A percentile compares a stretch with the other conserved stretches of the same genome.
Evolutionary conservation across 495 filamentous ascomycete genomes (phyloP).

Genomic region (Xylaria longipes): DNA sequence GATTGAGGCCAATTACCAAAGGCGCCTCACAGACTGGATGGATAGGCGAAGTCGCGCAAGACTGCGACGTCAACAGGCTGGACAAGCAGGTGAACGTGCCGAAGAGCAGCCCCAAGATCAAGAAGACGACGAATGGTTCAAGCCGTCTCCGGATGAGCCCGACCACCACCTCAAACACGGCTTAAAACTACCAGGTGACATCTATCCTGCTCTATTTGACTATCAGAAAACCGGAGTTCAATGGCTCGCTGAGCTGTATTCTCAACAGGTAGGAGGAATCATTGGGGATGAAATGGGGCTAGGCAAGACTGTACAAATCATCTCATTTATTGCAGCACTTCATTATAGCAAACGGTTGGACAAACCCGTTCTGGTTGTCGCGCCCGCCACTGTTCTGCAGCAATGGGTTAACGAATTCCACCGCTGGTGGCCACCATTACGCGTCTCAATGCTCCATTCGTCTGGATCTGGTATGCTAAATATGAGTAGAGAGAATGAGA

Average conservation of each 20-base stretch:
- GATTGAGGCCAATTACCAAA: constrained; percentile 82
- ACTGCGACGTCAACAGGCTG: constrained; percentile 48
- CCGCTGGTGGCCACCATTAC: constrained; percentile 93
- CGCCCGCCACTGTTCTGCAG: constrained; percentile 90
- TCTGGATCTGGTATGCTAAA: constrained; percentile 97
- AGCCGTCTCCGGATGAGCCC: constrained; percentile 78
- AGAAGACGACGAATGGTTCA: constrained; percentile 78
- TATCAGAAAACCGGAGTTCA: constrained; percentile 96
- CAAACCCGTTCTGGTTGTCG: constrained; percentile 87
- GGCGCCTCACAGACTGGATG: constrained; percentile 77
- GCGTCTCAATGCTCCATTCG: constrained; percentile 92
- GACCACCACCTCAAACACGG: constrained; percentile 77
- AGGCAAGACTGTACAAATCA: constrained; percentile 92
- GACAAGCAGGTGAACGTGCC: constrained; percentile 36
- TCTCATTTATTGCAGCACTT: constrained; percentile 86
- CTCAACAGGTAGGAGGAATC: constrained; percentile 89
- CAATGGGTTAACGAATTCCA: constrained; percentile 99
- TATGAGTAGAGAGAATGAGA: constrained; percentile 67
- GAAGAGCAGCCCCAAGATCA: constrained; percentile 47
- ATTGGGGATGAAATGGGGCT: constrained; percentile 98
- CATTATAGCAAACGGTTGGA: constrained; percentile 86
- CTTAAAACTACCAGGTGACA: constrained; percentile 85
- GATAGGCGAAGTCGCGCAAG: constrained; percentile 71
- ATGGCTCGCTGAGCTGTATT: constrained; percentile 94
- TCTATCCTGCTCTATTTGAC: constrained; percentile 86